Evolutionary conservation across 2,329 filamentous ascomycete species (phyloP).

Genomic region (Pseudocercospora vitis): DNA sequence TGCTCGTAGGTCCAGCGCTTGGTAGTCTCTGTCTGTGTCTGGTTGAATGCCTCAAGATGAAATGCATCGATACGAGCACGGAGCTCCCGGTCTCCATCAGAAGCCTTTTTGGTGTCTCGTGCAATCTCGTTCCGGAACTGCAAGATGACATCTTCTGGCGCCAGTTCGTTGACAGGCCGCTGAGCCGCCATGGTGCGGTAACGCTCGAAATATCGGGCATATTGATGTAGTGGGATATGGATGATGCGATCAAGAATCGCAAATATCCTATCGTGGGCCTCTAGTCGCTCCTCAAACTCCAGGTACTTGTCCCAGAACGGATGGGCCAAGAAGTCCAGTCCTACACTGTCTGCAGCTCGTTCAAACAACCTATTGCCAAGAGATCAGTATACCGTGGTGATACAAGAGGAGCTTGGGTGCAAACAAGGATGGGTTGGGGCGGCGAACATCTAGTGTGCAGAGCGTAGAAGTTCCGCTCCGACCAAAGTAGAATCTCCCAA

Average conservation of each 20-base stretch:
- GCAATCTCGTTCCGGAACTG: constrained; percentile 72
- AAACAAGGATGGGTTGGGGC: constrained; percentile 34
- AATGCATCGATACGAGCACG: constrained; percentile 75
- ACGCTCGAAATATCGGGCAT: constrained; percentile 89
- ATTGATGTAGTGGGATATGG: constrained; percentile 91
- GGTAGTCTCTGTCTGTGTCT: constrained; percentile 81
- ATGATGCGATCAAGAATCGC: constrained; percentile 79
- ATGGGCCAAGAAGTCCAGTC: constrained; percentile 89
- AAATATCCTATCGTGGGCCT: constrained; percentile 81
- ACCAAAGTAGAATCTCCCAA: constrained; percentile 15
- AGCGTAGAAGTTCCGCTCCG: constrained; percentile 16
- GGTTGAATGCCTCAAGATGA: constrained; percentile 77
- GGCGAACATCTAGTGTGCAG: constrained; percentile 34
- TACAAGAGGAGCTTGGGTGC: constrained; percentile 27
- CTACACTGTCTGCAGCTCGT: constrained; percentile 78
- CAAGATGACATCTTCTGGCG: constrained; percentile 65
- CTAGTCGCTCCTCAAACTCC: constrained; percentile 90
- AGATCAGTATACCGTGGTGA: constrained; percentile 41
- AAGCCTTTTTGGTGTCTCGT: constrained; percentile 64
- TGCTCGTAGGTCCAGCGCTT: constrained; percentile 95
- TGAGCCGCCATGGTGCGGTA: constrained; percentile 75
- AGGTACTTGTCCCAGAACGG: constrained; percentile 99
- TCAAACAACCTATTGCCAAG: constrained; percentile 74
- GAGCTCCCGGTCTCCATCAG: constrained; percentile 81
- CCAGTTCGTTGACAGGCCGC: constrained; percentile 71